Evolutionary conservation across 2,329 filamentous ascomycete species (phyloP).

Genomic region (Piedraia hortae): DNA sequence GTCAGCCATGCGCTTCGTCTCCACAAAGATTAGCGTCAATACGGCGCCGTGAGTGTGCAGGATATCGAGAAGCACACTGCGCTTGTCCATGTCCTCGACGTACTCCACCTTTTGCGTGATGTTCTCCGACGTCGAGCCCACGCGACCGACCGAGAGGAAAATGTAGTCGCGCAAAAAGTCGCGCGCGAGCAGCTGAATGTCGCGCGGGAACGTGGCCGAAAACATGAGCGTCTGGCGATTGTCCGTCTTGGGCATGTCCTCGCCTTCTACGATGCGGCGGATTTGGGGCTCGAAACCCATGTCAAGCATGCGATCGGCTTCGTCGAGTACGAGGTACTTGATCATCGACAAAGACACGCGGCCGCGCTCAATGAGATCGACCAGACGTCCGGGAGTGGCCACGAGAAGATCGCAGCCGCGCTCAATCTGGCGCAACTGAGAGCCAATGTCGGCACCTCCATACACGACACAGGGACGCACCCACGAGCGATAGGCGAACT

Average conservation of each 20-base stretch:
- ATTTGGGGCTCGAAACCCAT: constrained; percentile 99
- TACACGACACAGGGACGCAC: constrained; percentile 96
- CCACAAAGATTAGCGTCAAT: constrained; percentile 89
- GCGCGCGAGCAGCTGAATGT: constrained; percentile 95
- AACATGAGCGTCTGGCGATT: constrained; percentile 98
- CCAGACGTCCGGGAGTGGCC: constrained; percentile 85
- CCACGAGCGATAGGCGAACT: constrained; percentile 97
- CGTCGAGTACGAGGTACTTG: constrained; percentile 95
- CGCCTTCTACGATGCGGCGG: constrained; percentile 87
- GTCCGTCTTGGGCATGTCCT: constrained; percentile 75
- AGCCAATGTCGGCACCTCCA: constrained; percentile 94
- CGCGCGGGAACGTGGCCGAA: constrained; percentile 92
- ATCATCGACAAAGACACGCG: constrained; percentile 95
- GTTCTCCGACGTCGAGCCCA: constrained; percentile 98
- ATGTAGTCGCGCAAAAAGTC: constrained; percentile 99
- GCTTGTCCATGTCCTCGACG: constrained; percentile 90
- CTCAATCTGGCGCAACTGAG: constrained; percentile 94
- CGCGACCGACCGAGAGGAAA: constrained; percentile 94
- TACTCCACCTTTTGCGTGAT: constrained; percentile 98
- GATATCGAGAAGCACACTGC: constrained; percentile 88
- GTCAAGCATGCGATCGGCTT: constrained; percentile 99
- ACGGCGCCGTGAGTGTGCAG: constrained; percentile 78
- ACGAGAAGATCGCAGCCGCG: constrained; percentile 90
- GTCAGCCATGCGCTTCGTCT: constrained; percentile 99
- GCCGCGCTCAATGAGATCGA: constrained; percentile 94